These are phyloP conservation scores for Scheffersomyces lignosus DNA, from an alignment of 805 yeast species.

Conservation along the genomic window DNA sequence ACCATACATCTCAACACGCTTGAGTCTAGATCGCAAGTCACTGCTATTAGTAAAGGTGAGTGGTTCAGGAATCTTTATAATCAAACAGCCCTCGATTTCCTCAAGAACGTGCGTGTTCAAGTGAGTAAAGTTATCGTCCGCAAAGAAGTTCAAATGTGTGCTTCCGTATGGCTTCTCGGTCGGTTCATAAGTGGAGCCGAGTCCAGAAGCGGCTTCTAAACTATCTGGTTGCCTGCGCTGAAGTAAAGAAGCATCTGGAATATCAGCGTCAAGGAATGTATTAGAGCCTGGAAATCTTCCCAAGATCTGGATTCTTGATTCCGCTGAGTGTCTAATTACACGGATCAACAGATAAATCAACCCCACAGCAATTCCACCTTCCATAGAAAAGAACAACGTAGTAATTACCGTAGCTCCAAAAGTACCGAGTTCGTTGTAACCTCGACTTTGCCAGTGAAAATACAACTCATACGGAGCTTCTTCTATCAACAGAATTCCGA, in stretches of 20 bases:
- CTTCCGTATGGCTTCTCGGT: neutral
- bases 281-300: conserved; percentile 53
- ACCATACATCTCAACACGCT: conserved; percentile 43
- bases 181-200: neutral
- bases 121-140: conserved; percentile 34
- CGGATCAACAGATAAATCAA: conserved; percentile 75
- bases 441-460: conserved; percentile 72
- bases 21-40: conserved; percentile 38
- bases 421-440: conserved; percentile 74
- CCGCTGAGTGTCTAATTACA: conserved; percentile 76
- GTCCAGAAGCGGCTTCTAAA: neutral
- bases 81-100: conserved; percentile 46
- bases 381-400: conserved; percentile 72
- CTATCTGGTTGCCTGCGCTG: neutral
- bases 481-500: conserved; percentile 63
- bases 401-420: conserved; percentile 62
- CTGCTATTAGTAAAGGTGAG: conserved; percentile 42
- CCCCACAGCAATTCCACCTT: conserved; percentile 89
- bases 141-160: conserved; percentile 28
- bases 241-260: conserved; percentile 8
- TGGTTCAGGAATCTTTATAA: conserved; percentile 45
- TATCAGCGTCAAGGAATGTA: conserved; percentile 42
- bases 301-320: conserved; percentile 80
- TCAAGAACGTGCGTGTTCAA: conserved; percentile 38
- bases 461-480: conserved; percentile 79